These are phyloP conservation scores for Piper betle DNA, from an alignment of 164 flowering plant species.

Conservation along the genomic window DNA sequence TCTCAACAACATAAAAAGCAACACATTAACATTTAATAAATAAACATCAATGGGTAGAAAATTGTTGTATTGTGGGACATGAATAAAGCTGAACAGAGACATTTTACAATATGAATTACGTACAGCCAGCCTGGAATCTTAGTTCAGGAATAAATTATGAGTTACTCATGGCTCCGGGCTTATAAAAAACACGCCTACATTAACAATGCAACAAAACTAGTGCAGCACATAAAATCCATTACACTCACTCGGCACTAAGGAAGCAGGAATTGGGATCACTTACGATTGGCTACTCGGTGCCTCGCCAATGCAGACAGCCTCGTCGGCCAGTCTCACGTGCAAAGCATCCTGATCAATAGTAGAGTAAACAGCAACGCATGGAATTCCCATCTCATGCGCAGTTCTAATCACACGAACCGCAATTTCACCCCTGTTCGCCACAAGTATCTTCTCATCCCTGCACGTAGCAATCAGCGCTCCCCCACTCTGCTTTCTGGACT, in stretches of 20 bases:
- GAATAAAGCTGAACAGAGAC: no score
- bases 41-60: not conserved
- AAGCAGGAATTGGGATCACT: slow-evolving; percentile 15
- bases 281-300: slow-evolving; percentile 98
- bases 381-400: slow-evolving; percentile 95
- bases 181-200: no score
- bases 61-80: no score
- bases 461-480: slow-evolving; percentile 61
- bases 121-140: no score
- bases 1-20: not conserved
- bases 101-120: no score
- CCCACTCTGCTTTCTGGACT: slow-evolving; percentile 29
- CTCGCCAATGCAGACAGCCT: slow-evolving; percentile 98
- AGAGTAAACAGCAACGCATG: slow-evolving; percentile 96
- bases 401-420: slow-evolving; percentile 94
- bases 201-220: not conserved
- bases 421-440: slow-evolving; percentile 98
- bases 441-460: slow-evolving; percentile 64
- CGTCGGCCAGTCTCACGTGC: slow-evolving; percentile 96
- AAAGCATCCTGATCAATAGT: slow-evolving; percentile 97
- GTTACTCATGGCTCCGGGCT: no score
- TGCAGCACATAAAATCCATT: not conserved
- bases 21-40: not conserved
- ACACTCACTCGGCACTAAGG: not conserved
- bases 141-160: no score